Evolutionary conservation across 1,284 basidiomycete genomes (phyloP).

Genomic region (Sparassis latifolia): DNA sequence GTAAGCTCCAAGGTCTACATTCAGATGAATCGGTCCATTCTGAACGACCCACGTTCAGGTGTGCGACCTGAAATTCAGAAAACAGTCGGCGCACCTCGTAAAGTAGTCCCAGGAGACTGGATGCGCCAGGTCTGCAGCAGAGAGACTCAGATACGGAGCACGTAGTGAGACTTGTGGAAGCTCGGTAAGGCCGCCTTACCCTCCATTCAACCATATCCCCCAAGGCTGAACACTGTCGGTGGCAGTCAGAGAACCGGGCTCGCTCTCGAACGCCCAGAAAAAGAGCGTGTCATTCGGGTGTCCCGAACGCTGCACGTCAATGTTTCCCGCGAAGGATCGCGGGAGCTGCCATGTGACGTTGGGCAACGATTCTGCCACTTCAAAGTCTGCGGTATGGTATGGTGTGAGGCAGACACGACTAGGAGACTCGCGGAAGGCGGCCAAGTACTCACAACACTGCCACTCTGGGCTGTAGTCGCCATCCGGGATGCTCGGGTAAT

Average conservation of each 20-base stretch:
- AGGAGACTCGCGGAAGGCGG: no score
- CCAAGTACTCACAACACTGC: constrained; percentile 48
- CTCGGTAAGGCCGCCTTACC: constrained; percentile 14
- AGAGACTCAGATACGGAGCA: neutral
- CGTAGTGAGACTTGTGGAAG: no score
- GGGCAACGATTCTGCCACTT: constrained; percentile 37
- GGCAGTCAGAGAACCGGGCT: constrained; percentile 20
- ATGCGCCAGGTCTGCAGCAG: constrained; percentile 47
- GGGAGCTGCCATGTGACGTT: constrained; percentile 55
- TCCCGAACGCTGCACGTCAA: constrained; percentile 47
- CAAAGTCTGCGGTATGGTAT: constrained; percentile 15
- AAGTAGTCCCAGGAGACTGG: constrained; percentile 52
- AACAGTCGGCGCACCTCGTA: constrained; percentile 7
- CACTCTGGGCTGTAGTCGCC: constrained; percentile 51
- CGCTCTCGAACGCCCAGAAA: constrained; percentile 65
- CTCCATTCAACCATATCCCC: constrained; percentile 74
- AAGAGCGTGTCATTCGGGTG: constrained; percentile 67
- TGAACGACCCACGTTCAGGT: constrained; percentile 15
- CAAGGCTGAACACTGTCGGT: constrained; percentile 37
- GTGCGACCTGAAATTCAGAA: neutral
- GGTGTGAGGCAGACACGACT: neutral
- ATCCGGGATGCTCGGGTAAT: constrained; percentile 46
- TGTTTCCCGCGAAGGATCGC: constrained; percentile 61
- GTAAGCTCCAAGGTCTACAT: constrained; percentile 39
- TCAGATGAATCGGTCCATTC: constrained; percentile 64